Percentiles rank a stretch among this genome's conserved stretches.
Evolutionary conservation across 495 filamentous ascomycete genomes (phyloP).

Genomic region (Rhypophila decipiens): DNA sequence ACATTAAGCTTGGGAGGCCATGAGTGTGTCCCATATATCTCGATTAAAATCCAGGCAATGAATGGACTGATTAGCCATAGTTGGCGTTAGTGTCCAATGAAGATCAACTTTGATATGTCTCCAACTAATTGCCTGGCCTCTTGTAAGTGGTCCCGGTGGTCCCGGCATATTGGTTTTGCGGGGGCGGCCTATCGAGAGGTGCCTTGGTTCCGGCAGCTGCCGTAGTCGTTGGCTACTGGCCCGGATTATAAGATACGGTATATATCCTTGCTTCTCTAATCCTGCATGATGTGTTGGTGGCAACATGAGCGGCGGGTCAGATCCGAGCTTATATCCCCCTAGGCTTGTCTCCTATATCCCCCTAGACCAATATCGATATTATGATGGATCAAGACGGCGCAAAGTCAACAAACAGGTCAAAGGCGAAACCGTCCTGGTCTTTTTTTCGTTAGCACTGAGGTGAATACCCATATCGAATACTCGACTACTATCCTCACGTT

Average conservation of each 20-base stretch:
- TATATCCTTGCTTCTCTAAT: conserved; percentile 2
- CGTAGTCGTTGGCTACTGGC: conserved; percentile 2
- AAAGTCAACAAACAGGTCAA: too few relatives aligned
- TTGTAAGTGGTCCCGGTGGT: conserved; percentile 9
- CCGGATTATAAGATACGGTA: not conserved
- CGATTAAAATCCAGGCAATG: conserved; percentile 5
- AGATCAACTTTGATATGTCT: conserved; percentile 21
- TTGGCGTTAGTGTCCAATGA: conserved; percentile 27
- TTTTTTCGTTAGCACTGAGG: too few relatives aligned
- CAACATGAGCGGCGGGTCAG: too few relatives aligned
- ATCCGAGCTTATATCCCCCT: too few relatives aligned
- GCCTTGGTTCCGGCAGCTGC: conserved; percentile 1
- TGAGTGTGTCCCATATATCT: too few relatives aligned
- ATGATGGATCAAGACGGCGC: too few relatives aligned
- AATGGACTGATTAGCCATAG: conserved; percentile 14
- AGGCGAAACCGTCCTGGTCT: too few relatives aligned
- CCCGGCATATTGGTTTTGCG: conserved; percentile 10
- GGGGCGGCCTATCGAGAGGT: not conserved
- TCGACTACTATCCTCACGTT: too few relatives aligned
- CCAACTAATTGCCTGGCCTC: conserved; percentile 10
- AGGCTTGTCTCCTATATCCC: too few relatives aligned
- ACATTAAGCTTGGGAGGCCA: conserved; percentile 3
- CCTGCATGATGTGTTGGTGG: too few relatives aligned
- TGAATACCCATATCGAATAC: too few relatives aligned
- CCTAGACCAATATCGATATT: too few relatives aligned